Percentiles rank a stretch among this genome's conserved stretches.
Conservation (phyloP, 75 land plant genomes). For the Cunninghamia lanceolata region DNA sequence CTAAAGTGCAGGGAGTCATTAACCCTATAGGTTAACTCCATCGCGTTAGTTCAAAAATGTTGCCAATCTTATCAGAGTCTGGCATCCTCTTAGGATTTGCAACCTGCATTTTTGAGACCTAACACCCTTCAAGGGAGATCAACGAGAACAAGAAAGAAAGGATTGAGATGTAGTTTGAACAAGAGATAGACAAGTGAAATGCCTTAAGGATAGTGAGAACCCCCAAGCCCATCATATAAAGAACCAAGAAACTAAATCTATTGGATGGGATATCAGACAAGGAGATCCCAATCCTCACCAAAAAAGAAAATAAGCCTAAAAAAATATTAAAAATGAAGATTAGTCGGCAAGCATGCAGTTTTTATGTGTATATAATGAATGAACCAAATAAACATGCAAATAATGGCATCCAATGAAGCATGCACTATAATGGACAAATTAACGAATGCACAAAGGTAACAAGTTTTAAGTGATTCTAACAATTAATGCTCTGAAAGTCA, state of each 20-base stretch:
- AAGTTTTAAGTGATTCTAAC: not conserved
- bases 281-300: not conserved
- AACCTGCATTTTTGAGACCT: too few species aligned
- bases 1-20: too few species aligned
- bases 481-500: not conserved
- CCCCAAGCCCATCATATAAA: not conserved
- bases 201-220: not conserved
- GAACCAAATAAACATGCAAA: too few species aligned
- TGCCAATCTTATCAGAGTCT: too few species aligned
- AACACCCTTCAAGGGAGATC: not conserved
- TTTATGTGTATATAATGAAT: not conserved
- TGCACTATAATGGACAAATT: not conserved
- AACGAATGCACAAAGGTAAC: too few species aligned
- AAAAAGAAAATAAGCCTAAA: not conserved
- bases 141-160: not conserved
- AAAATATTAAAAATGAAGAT: not conserved
- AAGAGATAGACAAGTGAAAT: not conserved
- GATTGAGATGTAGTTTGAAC: not conserved
- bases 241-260: not conserved
- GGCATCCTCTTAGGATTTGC: too few species aligned
- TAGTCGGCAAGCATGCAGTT: not conserved
- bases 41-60: too few species aligned
- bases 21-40: too few species aligned
- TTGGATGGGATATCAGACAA: not conserved
- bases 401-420: not conserved